Evolutionary conservation across 805 yeast species (phyloP).

Genomic region (Komagataella kurtzmanii): DNA sequence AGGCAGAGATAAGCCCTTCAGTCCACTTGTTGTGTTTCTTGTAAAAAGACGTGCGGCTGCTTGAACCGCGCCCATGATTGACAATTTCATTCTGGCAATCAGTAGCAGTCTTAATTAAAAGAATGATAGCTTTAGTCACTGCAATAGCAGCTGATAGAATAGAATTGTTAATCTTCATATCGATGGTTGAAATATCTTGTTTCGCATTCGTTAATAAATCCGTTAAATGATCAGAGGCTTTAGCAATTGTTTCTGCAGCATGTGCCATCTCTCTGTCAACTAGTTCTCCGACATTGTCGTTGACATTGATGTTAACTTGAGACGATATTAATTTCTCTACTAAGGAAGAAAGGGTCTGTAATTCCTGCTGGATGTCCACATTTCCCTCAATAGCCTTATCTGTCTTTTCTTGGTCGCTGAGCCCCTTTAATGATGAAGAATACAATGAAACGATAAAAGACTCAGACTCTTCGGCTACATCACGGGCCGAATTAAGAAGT

Average conservation of each 20-base stretch:
- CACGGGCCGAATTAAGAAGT: slow-evolving; percentile 32
- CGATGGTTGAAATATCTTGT: slow-evolving; percentile 39
- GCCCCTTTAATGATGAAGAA: slow-evolving; percentile 34
- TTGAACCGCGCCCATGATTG: slow-evolving; percentile 51
- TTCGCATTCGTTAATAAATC: slow-evolving; percentile 35
- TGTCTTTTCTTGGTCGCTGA: slow-evolving; percentile 50
- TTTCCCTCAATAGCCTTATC: slow-evolving; percentile 71
- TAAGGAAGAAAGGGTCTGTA: slow-evolving; percentile 42
- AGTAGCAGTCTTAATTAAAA: slow-evolving; percentile 61
- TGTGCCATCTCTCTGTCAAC: slow-evolving; percentile 63
- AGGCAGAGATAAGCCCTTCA: slow-evolving; percentile 83
- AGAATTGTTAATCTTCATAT: slow-evolving; percentile 62
- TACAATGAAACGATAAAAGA: slow-evolving; percentile 46
- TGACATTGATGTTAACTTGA: slow-evolving; percentile 11
- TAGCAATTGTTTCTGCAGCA: slow-evolving; percentile 57
- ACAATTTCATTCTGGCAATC: slow-evolving; percentile 77
- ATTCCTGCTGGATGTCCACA: slow-evolving; percentile 54
- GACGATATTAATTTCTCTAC: slow-evolving; percentile 34
- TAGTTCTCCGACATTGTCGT: slow-evolving; percentile 50
- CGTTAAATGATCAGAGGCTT: slow-evolving; percentile 49
- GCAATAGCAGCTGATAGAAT: slow-evolving; percentile 69
- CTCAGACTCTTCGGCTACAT: slow-evolving; percentile 47
- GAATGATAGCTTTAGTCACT: slow-evolving; percentile 64
- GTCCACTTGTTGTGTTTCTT: slow-evolving; percentile 88
- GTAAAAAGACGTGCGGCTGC: slow-evolving; percentile 61